Base-by-base conservation (phyloP, 139 green algal species). In the Coccomyxa sp. region DNA sequence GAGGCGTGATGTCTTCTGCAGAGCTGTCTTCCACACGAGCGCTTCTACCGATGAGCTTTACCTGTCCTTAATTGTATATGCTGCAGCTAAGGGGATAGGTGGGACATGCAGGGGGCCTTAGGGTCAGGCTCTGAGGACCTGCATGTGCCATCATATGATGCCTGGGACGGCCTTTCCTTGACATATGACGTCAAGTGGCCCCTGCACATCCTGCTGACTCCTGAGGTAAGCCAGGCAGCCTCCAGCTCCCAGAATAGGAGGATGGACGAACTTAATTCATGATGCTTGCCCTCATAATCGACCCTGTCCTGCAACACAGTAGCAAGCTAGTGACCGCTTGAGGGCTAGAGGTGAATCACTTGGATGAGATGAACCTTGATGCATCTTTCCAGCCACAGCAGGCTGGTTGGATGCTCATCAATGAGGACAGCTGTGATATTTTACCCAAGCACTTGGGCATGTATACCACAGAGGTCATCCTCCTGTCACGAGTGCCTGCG, bases 181-280 rank as follows among this genome's bases (percentile, higher is more conserved):
- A 70, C 86, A 58, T 92, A 89, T 78, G 34, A 76, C 0, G 54
- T 93, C 55, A 81, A 89, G 7, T 97, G 94, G 94, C 94, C 93
- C 2, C 85, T 98, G 78, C 89, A 92, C 38, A 84, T 97, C 77
- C 82, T 98, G 68, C 86, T 98, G 73, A 94, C 92, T 1, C 84
- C 87, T 6, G 55, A 89, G 77, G 82, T 86, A 72, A 39, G 69
- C 22, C 50, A 39, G 10, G 34, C 29, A 22, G 24, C 34, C 68
- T 35, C 68, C 50, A 64, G 18, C 14, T 74, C 29, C 7, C 69
- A 39, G 7, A 40, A 33, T 16, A 6, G 12, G 18, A 35, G 33
- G 16, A 74, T 24, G 16, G 12, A 39, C 27, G 7, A 39, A n/a
- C n/a, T n/a, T n/a, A n/a, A n/a, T n/a, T 64, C 3, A 64, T 18